Percentiles rank a stretch among this genome's conserved stretches.
phyloP scores from a whole-genome alignment of 768 basidiomycete genomes.

The Porpolomopsis calyptriformis region DNA sequence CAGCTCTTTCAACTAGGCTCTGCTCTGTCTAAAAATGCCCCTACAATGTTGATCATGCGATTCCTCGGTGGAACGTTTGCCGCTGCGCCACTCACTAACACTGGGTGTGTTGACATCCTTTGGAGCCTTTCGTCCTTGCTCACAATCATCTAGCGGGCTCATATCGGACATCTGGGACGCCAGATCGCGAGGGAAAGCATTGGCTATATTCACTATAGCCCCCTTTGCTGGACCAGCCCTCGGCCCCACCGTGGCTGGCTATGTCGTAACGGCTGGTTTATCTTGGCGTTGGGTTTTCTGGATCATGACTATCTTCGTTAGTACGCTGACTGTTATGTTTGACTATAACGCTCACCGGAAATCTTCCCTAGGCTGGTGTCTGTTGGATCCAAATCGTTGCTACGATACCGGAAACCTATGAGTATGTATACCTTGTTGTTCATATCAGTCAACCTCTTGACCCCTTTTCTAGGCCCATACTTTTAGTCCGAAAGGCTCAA shows the following conservation, averaged over 20 bases:
- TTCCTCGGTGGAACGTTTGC: conserved; percentile 66
- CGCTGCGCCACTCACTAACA: conserved; percentile 57
- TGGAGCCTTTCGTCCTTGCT: background rate
- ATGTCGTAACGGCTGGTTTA: conserved; percentile 28
- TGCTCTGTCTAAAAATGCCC: conserved; percentile 51
- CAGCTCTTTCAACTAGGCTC: conserved; percentile 54
- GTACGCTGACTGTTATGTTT: conserved; percentile 12
- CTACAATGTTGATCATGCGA: conserved; percentile 55
- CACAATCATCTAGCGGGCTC: conserved; percentile 26
- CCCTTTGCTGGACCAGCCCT: conserved; percentile 60
- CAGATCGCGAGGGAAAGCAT: conserved; percentile 48
- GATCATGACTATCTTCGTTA: conserved; percentile 46
- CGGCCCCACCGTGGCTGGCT: conserved; percentile 45
- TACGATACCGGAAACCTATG: conserved; percentile 61
- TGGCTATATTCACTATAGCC: conserved; percentile 52
- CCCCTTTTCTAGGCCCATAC: conserved; percentile 31
- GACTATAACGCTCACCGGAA: background rate
- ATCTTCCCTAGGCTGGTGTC: conserved; percentile 30
- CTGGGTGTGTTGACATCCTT: conserved; percentile 35
- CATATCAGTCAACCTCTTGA: background rate
- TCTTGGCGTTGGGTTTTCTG: conserved; percentile 65
- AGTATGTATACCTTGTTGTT: conserved; percentile 10
- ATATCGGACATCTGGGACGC: conserved; percentile 58
- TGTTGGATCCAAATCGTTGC: conserved; percentile 41
- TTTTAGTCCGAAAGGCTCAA: conserved; percentile 44